Evolutionary conservation across 768 basidiomycete species (phyloP).

Genomic region (Phallus indusiatus): DNA sequence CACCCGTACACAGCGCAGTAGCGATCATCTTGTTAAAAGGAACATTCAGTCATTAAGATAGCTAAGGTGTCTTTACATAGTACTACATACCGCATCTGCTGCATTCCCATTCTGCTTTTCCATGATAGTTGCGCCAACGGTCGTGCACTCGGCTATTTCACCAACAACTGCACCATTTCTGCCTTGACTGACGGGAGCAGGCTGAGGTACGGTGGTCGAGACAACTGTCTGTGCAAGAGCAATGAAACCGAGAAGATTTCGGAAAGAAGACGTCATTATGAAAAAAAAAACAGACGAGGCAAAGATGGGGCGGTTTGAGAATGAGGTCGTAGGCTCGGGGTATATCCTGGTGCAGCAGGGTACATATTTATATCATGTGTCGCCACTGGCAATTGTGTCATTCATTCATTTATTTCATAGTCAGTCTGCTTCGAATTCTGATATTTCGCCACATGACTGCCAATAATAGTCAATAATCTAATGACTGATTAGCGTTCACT

Average conservation of each 20-base stretch:
- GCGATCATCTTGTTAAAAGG: constrained; percentile 24
- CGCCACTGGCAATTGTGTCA: too few relatives aligned
- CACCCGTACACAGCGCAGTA: constrained; percentile 29
- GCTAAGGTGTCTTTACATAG: not conserved
- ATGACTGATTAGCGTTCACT: too few relatives aligned
- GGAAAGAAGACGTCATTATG: not conserved
- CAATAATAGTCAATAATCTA: too few relatives aligned
- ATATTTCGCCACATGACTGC: too few relatives aligned
- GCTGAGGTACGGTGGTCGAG: not conserved
- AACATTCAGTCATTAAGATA: not conserved
- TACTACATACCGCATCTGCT: constrained; percentile 32
- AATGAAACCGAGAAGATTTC: not conserved
- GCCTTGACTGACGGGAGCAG: constrained; percentile 6
- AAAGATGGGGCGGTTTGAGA: too few relatives aligned
- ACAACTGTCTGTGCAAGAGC: not conserved
- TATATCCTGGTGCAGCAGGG: too few relatives aligned
- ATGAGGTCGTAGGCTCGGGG: too few relatives aligned
- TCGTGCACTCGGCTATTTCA: constrained; percentile 27
- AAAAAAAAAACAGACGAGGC: not conserved
- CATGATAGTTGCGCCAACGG: constrained; percentile 33
- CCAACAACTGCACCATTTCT: constrained; percentile 29
- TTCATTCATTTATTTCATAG: too few relatives aligned
- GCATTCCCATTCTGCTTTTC: constrained; percentile 35
- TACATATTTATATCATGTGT: too few relatives aligned
- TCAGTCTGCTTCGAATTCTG: too few relatives aligned